Evolutionary conservation across 2,329 filamentous ascomycete genomes (phyloP), one percentile per base, ranked within the genome.

Genomic region (Bipolaris gigantea): DNA sequence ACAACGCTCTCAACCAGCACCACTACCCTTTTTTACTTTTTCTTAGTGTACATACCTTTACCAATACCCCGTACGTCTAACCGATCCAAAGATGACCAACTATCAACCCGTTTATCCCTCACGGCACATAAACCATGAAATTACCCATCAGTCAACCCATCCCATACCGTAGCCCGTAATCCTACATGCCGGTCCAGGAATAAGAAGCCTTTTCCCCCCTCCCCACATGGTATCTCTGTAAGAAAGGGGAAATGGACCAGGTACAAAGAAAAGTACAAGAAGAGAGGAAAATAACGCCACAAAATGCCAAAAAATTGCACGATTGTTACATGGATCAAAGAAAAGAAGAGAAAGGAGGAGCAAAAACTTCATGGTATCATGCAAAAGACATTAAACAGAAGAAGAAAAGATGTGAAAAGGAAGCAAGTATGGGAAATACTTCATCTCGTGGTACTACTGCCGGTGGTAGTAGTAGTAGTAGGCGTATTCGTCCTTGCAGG

Each of bases 391-490:
- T 13, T n/a, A 8, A 19, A 19, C 25, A 43, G 5, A 6, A 15
- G 16, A n/a, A 33, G 2, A 23, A n/a, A 11, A 4, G n/a, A 25
- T 16, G 10, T 9, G 18, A 40, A 13, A 16, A 40, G 6, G 33
- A 25, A 47, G 5, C 2, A 19, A 33, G 19, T n/a, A 40, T 16
- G 11, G 5, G 33, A 25, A 25, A 9, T 10, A 33, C 19, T 13
- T 54, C 48, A 55, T 2, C 44, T 40, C 16, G 38, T 44, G n/a
- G 38, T 48, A 33, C 54, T 55, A 8, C 42, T 49, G 15, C 48
- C 55, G n/a, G 32, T 53, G 7, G 60, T 53, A 16, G 57, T 52
- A 27, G 56, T 44, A 9, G 32, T 52, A 27, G 56, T 44, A 9
- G 32, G 48, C 10, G 55, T 48, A 8, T 32, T 55, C 38, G 55